Conservation (phyloP, 1,139 yeast genomes). For the Kodamaea ohmeri region DNA sequence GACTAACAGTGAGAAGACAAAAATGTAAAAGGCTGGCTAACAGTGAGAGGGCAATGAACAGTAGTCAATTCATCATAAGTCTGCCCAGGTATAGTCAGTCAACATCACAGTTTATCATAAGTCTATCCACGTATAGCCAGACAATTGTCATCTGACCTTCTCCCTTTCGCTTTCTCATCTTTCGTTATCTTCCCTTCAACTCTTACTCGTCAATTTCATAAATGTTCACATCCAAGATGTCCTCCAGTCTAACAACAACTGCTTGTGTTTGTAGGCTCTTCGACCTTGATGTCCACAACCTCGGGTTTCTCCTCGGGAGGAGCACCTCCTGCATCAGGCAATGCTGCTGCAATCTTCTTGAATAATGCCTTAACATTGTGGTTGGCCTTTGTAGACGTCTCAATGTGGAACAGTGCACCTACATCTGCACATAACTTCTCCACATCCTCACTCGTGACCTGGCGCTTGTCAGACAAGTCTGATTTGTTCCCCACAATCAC, state of each 20-base stretch:
- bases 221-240: not conserved
- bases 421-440: slow-evolving; percentile 51
- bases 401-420: slow-evolving; percentile 82
- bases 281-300: slow-evolving; percentile 43
- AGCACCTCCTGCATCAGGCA: slow-evolving; percentile 74
- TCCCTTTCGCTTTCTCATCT: slow-evolving; percentile 1
- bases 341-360: slow-evolving; percentile 83
- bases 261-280: slow-evolving; percentile 17
- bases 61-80: too few relatives aligned
- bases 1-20: too few relatives aligned
- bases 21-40: too few relatives aligned
- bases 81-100: too few relatives aligned
- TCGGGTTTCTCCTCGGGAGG: slow-evolving; percentile 33
- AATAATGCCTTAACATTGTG: slow-evolving; percentile 87
- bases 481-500: slow-evolving; percentile 76
- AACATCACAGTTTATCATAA: too few relatives aligned
- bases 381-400: slow-evolving; percentile 93
- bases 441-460: slow-evolving; percentile 66
- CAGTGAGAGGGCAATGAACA: too few relatives aligned
- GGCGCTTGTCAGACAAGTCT: slow-evolving; percentile 57
- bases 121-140: too few relatives aligned
- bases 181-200: not conserved
- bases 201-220: not conserved
- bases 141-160: too few relatives aligned
- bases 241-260: slow-evolving; percentile 16